phyloP scores from a whole-genome alignment of 805 yeast species.

The Saccharomycopsis selenospora region DNA sequence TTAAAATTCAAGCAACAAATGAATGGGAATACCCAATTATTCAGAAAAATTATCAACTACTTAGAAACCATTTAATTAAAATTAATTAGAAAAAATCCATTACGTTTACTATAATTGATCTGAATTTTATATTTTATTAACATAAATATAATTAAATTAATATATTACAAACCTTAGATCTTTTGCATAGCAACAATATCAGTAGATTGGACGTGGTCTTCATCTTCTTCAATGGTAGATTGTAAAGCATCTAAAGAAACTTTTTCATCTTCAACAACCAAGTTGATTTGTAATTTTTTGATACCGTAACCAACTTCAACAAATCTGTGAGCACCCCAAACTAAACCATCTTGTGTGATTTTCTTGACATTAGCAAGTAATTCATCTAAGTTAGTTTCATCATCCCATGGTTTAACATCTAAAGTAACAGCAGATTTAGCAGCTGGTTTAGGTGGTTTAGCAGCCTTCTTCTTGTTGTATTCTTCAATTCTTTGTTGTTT shows the following conservation, averaged over 20 bases:
- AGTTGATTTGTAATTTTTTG: conserved; percentile 97
- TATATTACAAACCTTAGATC: conserved; percentile 50
- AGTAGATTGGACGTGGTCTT: conserved; percentile 98
- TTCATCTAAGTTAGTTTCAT: conserved; percentile 92
- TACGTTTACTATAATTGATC: too few relatives aligned
- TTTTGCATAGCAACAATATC: conserved; percentile 98
- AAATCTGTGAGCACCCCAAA: conserved; percentile 97
- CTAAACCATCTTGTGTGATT: conserved; percentile 84
- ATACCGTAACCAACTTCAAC: conserved; percentile 99
- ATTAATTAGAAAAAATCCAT: too few relatives aligned
- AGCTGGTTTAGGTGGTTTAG: conserved; percentile 96
- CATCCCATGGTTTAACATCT: conserved; percentile 99
- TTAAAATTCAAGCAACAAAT: background rate
- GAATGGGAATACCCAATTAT: too few relatives aligned
- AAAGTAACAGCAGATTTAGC: conserved; percentile 96
- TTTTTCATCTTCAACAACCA: conserved; percentile 95
- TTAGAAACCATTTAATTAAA: too few relatives aligned
- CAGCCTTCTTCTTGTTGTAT: conserved; percentile 96
- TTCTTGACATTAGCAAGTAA: conserved; percentile 77
- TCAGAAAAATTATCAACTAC: too few relatives aligned
- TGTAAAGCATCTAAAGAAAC: conserved; percentile 90
- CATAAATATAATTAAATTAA: too few relatives aligned
- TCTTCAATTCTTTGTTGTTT: conserved; percentile 97
- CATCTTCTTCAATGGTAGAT: conserved; percentile 71
- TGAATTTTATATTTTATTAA: too few relatives aligned